Base-by-base conservation (phyloP, 164 flowering plant species). In the Piper longum region DNA sequence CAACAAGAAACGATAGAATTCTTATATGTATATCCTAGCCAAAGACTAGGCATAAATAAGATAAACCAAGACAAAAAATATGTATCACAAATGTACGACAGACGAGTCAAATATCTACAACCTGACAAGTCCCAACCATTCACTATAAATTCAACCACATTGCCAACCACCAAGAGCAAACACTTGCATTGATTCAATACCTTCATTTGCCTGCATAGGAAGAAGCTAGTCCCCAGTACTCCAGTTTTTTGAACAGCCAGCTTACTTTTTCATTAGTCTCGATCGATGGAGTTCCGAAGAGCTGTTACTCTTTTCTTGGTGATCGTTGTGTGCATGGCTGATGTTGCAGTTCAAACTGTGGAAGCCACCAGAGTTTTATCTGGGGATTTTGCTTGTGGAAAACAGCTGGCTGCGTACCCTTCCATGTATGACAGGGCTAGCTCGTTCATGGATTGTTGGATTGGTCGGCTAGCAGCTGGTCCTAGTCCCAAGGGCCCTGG, bases 401-500 rank as follows among this genome's bases (percentile, higher is more conserved):
- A 59, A 63, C 58, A 69, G 13, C 57, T 69, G 54, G 26, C 42
- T 7, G 39, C 61, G n/a, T 64, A 69, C 11, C 63, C 71, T 57
- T 51, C 67, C 2, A 59, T 54, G 11, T 69, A 63, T 41, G 54
- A 64, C 42, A 59, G 11, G 43, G 71, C 64, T 9, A 63, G 43
- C 19, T 19, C 62, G 7, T 42, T 44, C 14, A 54, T 64, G 63
- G 59, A 55, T 16, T 16, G 52, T 51, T 69, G 71, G 71, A 6
- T 69, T 18, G 63, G 67, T 4, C 57, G 63, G 16, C 59, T 69
- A 16, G 59, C 54, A 2, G 41, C 66, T 4, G 71, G 71, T 48
- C 63, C 71, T 3, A 69, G 71, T 54, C 67, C 67, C 5, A 41
- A n/a, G 4, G 71, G 71, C 44, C 59, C 71, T 7, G 67, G 71